Conservation (phyloP, 768 basidiomycete genomes). For the Tubosaeta brunneosetosa region DNA sequence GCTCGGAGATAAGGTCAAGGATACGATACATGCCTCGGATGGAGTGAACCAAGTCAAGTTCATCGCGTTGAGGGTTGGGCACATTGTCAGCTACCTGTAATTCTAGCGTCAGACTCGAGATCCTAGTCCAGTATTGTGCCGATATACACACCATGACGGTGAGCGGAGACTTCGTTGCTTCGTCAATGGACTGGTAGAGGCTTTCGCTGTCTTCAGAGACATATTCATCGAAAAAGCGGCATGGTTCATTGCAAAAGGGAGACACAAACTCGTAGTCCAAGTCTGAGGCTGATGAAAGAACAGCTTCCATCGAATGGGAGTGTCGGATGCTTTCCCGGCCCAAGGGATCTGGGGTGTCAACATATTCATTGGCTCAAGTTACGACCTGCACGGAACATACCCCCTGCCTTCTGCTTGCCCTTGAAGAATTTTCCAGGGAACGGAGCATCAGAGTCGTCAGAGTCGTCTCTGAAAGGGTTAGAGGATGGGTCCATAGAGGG, state of each 20-base stretch:
- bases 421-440: conserved; percentile 13
- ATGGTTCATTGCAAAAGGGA: not conserved
- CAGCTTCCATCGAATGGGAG: conserved; percentile 2
- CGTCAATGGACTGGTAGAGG: conserved; percentile 8
- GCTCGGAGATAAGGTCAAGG: conserved; percentile 49
- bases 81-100: not conserved
- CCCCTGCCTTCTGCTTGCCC: conserved; percentile 12
- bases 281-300: not conserved
- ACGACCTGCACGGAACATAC: no score
- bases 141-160: not conserved
- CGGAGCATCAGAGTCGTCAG: not conserved
- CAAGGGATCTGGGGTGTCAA: no score
- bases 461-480: not conserved
- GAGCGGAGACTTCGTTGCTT: not conserved
- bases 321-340: no score
- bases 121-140: no score
- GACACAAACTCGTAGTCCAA: not conserved
- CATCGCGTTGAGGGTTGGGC: conserved; percentile 2
- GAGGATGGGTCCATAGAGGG: conserved; percentile 7
- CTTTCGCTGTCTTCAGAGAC: conserved; percentile 8
- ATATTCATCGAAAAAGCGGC: not conserved
- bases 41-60: conserved; percentile 19
- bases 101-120: no score
- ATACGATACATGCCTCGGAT: conserved; percentile 48
- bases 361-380: no score